Conservation (phyloP, 2,329 filamentous ascomycete genomes). For the Huntiella omanensis region DNA sequence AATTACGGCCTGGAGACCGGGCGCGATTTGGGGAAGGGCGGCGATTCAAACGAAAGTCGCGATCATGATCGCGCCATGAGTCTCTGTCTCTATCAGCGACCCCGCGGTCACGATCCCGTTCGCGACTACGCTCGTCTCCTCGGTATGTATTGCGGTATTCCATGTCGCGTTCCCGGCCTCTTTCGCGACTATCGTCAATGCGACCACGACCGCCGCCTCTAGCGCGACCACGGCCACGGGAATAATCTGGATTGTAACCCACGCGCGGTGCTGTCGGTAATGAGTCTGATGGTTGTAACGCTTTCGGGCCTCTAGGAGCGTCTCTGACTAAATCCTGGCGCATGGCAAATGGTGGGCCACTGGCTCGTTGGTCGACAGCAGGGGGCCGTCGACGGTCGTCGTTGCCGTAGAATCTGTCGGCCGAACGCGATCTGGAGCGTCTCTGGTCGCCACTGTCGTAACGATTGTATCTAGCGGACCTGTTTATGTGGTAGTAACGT, state of each 20-base stretch:
- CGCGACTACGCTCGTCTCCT: constrained; percentile 36
- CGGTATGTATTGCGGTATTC: constrained; percentile 31
- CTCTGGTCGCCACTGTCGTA: constrained; percentile 37
- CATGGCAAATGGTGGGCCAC: constrained; percentile 40
- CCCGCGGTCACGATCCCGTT: constrained; percentile 28
- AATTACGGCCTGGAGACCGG: constrained; percentile 48
- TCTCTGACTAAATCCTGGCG: constrained; percentile 38
- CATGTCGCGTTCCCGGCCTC: constrained; percentile 38
- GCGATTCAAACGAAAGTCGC: constrained; percentile 19
- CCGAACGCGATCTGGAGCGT: constrained; percentile 48
- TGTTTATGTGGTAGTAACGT: constrained; percentile 13
- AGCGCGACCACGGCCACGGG: constrained; percentile 31
- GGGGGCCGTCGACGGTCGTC: constrained; percentile 52
- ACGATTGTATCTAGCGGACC: constrained; percentile 37
- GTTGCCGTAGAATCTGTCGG: constrained; percentile 45
- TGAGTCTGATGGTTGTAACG: constrained; percentile 37
- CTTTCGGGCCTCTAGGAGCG: constrained; percentile 66
- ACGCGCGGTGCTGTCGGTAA: constrained; percentile 50
- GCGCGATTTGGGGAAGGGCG: constrained; percentile 40
- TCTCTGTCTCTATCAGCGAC: constrained; percentile 27
- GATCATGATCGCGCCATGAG: constrained; percentile 24
- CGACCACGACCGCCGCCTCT: constrained; percentile 38
- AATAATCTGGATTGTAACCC: constrained; percentile 46
- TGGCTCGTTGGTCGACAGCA: constrained; percentile 23
- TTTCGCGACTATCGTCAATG: constrained; percentile 42